Base-by-base conservation (phyloP, 2,329 filamentous ascomycete species). In the Diaporthe nobilis region DNA sequence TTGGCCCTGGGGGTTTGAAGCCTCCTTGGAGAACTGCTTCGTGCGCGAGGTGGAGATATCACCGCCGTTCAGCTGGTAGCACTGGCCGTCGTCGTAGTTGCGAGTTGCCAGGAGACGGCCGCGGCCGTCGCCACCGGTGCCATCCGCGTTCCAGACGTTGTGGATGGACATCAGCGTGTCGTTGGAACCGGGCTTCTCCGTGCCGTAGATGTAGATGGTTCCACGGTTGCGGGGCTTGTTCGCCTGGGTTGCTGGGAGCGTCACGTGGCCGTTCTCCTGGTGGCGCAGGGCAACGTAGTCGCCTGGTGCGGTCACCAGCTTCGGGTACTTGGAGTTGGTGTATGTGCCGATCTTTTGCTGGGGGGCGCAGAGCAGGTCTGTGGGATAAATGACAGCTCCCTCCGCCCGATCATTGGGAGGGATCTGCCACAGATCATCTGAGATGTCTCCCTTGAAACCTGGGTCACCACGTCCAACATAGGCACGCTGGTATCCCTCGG, bases 51-150 rank as follows among this genome's bases (percentile, higher is more conserved):
- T 80, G 7, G 92, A 92, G 77, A 95, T 91, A 31, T 80, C 72
- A 3, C 86, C 86, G n/a, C 79, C 79, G 82, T 95, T 96, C 80
- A 91, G 84, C 85, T 98, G 94, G 83, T 95, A 95, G 87, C 97
- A 99, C 81, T 95, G 93, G 37, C 94, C 94, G 80, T 99, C 97
- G 80, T 98, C 97, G 83, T 92, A 99, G 86, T 94, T 92, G 79
- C 95, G 92, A 1, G 91, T 93, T 0, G 93, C 91, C 51, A 98
- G 86, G 17, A 98, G 91, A 57, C 88, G 87, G 44, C 97, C 97
- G 55, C 93, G 91, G 67, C 90, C 88, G 82, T 98, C 92, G 31
- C 96, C 96, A 28, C 96, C 95, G 8, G 90, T 93, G 77, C 96
- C 96, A 74, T 95, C 92, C 25, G 88, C 83, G 63, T 92, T 98